phyloP scores from a whole-genome alignment of 2,329 filamentous ascomycete genomes.

The Aspergillus ruber region DNA sequence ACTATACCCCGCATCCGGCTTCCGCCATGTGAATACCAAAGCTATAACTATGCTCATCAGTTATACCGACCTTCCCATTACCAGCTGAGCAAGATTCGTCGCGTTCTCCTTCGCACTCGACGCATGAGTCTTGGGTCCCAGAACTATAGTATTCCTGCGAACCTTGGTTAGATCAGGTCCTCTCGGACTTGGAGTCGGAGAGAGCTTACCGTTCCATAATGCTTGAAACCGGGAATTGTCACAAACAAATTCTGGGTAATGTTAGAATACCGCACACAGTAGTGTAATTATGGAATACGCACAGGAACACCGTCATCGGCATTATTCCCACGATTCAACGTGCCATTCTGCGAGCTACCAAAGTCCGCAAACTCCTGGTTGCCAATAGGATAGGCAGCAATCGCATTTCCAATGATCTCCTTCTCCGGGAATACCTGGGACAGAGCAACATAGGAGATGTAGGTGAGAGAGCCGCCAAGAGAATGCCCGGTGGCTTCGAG shows the following conservation, averaged over 20 bases:
- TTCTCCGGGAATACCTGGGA: slow-evolving; percentile 25
- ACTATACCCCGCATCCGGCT: slow-evolving; percentile 13
- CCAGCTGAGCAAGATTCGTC: slow-evolving; percentile 22
- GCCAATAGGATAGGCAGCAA: slow-evolving; percentile 28
- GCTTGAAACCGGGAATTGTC: slow-evolving; percentile 14
- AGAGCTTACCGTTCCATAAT: slow-evolving; percentile 22
- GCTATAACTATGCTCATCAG: slow-evolving; percentile 18
- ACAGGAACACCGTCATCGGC: slow-evolving; percentile 21
- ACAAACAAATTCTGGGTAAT: slow-evolving; percentile 21
- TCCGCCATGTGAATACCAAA: slow-evolving; percentile 16
- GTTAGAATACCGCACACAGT: background rate
- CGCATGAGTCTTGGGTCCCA: slow-evolving; percentile 9
- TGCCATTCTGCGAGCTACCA: slow-evolving; percentile 16
- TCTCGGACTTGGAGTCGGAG: background rate
- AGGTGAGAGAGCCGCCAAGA: slow-evolving; percentile 25
- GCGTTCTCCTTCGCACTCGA: slow-evolving; percentile 19
- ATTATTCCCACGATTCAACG: slow-evolving; percentile 23
- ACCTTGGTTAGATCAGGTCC: background rate
- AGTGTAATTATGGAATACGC: slow-evolving; percentile 1
- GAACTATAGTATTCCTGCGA: slow-evolving; percentile 23
- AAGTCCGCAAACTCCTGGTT: slow-evolving; percentile 21
- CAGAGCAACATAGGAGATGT: slow-evolving; percentile 26
- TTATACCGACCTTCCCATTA: slow-evolving; percentile 18
- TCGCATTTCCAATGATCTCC: slow-evolving; percentile 22
- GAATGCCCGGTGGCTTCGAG: slow-evolving; percentile 26